Percentiles rank a stretch among this genome's conserved stretches.
phyloP scores from a whole-genome alignment of 2,329 filamentous ascomycete species.

The Coniochaeta ligniaria region DNA sequence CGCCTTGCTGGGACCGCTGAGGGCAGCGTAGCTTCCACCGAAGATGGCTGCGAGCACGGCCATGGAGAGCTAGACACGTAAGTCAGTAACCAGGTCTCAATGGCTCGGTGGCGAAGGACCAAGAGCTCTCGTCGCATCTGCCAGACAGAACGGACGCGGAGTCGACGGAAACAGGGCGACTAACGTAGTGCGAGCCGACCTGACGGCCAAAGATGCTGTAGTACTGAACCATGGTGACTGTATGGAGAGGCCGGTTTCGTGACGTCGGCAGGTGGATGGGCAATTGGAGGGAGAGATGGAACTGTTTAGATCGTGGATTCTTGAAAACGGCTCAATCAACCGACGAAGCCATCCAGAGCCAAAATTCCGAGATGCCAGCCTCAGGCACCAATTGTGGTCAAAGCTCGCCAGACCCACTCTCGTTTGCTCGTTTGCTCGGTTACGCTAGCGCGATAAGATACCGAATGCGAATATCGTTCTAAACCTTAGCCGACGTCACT shows the following conservation, averaged over 20 bases:
- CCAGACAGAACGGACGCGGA: background rate
- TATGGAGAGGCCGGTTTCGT: constrained; percentile 14
- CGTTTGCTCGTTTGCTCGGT: background rate
- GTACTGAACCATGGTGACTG: constrained; percentile 37
- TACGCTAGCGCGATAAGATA: background rate
- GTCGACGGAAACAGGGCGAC: constrained; percentile 19
- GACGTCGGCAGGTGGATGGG: constrained; percentile 14
- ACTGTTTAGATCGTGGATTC: background rate
- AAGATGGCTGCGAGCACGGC: constrained; percentile 45
- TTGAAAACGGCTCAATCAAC: constrained; percentile 2
- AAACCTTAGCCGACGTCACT: background rate
- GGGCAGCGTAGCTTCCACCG: constrained; percentile 36
- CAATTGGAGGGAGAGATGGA: background rate
- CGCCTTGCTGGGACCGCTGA: constrained; percentile 37
- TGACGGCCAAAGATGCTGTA: constrained; percentile 53
- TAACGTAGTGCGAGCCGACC: constrained; percentile 54
- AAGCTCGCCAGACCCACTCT: background rate
- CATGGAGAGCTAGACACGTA: constrained; percentile 43
- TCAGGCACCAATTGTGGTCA: background rate
- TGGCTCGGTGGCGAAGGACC: constrained; percentile 1
- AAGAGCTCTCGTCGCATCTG: background rate
- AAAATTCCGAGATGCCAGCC: background rate
- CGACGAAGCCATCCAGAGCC: background rate
- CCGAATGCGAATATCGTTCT: background rate
- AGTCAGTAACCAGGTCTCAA: constrained; percentile 9